Evolutionary conservation across 805 yeast species (phyloP), one percentile per base, ranked within the genome.

Genomic region (Ogataea wickerhamii): DNA sequence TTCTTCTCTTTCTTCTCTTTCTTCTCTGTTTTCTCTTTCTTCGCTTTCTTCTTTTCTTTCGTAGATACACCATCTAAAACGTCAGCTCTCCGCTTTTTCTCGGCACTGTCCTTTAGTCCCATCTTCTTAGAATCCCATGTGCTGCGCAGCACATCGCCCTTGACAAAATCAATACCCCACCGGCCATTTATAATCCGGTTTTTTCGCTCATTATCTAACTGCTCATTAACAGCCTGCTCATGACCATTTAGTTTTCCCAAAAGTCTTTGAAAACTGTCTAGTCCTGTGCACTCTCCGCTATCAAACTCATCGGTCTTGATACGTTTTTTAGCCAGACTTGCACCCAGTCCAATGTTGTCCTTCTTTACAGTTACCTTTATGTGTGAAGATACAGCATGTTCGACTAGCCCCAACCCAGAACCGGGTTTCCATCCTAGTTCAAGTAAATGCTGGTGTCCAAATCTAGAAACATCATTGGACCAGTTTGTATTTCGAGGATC

Each of bases 401-500:
- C 55, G 1, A 74, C 80, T 34, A 76, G 58, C 2, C 98, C 98
- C 16, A 91, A 71, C 6, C 98, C 98, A 45, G 69, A 66, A 14
- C 98, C 98, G 2, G 95, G 95, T 36, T 69, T 73, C 98, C 98
- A 91, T 13, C 98, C 98, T 56, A 81, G 67, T 49, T 77, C 81
- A 45, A 78, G 78, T 43, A 91, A 61, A 60, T 88, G 88, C 53
- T 82, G 77, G 58, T 85, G 96, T 0, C 98, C 98, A 55, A 91
- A 91, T 36, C 96, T 66, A 4, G 70, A 68, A 0, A 82, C 78
- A 52, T 87, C 86, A 55, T 87, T 87, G 18, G 96, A 82, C 98
- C 98, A 91, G 44, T 79, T 75, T 1, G 96, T 89, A 55, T 91
- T 91, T 55, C 98, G 70, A 13, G 98, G 98, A 64, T 91, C 98